phyloP scores from a whole-genome alignment of 495 filamentous ascomycete genomes.

The Hypoxylon intermedium region DNA sequence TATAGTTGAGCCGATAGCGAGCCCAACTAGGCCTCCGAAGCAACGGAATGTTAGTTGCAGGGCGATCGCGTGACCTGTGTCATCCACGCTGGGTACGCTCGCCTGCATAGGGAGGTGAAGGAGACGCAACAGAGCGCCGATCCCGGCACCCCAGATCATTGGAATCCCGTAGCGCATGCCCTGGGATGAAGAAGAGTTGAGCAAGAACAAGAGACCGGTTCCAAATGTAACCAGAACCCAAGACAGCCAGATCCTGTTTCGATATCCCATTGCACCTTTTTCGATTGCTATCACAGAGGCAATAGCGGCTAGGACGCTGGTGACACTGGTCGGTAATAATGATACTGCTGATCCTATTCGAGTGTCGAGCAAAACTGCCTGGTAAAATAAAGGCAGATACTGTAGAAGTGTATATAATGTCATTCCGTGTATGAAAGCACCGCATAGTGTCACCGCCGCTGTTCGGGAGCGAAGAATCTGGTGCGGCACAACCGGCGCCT shows the following conservation, averaged over 20 bases:
- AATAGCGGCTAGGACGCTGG: slow-evolving; percentile 33
- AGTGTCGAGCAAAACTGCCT: slow-evolving; percentile 44
- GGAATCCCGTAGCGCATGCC: slow-evolving; percentile 33
- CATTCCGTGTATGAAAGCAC: slow-evolving; percentile 46
- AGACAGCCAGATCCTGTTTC: slow-evolving; percentile 27
- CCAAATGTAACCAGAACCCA: slow-evolving; percentile 40
- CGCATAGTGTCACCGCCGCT: slow-evolving; percentile 34
- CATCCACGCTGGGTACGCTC: slow-evolving; percentile 46
- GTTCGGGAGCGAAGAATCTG: slow-evolving; percentile 46
- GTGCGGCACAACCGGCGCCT: slow-evolving; percentile 45
- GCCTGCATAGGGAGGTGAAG: slow-evolving; percentile 47
- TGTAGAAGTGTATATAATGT: slow-evolving; percentile 41
- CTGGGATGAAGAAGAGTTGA: slow-evolving; percentile 17
- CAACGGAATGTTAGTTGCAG: slow-evolving; percentile 48
- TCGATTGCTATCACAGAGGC: slow-evolving; percentile 32
- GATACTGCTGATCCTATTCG: slow-evolving; percentile 41
- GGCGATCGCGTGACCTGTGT: slow-evolving; percentile 49
- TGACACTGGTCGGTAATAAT: slow-evolving; percentile 38
- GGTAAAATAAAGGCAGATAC: slow-evolving; percentile 50
- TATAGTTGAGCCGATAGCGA: slow-evolving; percentile 43
- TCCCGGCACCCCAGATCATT: slow-evolving; percentile 41
- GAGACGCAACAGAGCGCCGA: slow-evolving; percentile 40
- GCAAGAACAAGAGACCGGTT: slow-evolving; percentile 38
- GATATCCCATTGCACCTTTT: slow-evolving; percentile 34
- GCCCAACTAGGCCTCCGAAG: slow-evolving; percentile 49